Base-by-base conservation (phyloP, 129 eudicot genomes). In the Pulicaria dysenterica region DNA sequence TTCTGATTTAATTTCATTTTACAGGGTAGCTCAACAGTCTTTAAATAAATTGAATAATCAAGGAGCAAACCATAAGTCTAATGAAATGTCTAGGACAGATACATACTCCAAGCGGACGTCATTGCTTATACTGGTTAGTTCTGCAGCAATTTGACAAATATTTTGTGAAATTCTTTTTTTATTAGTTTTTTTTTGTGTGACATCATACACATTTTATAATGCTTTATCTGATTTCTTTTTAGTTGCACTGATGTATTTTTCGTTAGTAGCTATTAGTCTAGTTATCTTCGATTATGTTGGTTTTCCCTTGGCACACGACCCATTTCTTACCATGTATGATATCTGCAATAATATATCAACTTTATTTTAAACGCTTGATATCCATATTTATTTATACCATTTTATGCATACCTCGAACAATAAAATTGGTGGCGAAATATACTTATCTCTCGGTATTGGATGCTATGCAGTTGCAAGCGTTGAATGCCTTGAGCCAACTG, bases 401-500 rank as follows among this genome's bases (percentile, higher is more conserved):
- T 70, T 62, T 36, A 14, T 36, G 2, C 54, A 8, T 44, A 41
- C 36, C 53, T 45, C 10, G 8, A 16, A 0, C 15, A 43, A 17
- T 64, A 31, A 58, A 58, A 31, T 12, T 5, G 39, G 37, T 31
- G 48, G 37, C 34, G 53, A 58, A 72, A 42, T 42, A 15, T 16
- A 43, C 43, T 65, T 50, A 71, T 31, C 14, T n/a, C n/a, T 74
- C 79, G 67, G n/a, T 10, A 37, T n/a, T 70, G 64, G 41, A 48
- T 77, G 51, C 75, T 42, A 67, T 81, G 85, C 88, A 92, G 98
- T 68, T 92, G 81, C 94, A 89, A 84, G 83, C 96, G 15, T 70
- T 79, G 54, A 79, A 81, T 73, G 81, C 83, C 62, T 88, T 89
- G 59, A 84, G 83, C 70, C 66, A 72, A 64, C 48, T 89, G 81